Conservation (phyloP, 345 rosid species). For the Populus euphratica region DNA sequence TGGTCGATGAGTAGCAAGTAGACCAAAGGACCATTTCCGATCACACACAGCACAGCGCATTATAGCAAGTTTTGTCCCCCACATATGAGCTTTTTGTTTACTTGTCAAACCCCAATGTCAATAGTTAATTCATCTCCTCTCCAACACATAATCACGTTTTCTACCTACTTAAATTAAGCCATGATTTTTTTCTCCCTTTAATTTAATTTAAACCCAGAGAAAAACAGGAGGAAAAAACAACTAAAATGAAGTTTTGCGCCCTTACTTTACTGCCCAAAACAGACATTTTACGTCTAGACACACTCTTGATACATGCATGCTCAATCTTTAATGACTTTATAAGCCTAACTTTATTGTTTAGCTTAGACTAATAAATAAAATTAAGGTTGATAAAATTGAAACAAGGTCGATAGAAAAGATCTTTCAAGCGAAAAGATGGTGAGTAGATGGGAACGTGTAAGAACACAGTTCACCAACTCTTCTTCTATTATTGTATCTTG, state of each 20-base stretch:
- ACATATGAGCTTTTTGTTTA: not conserved
- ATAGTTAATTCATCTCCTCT: not conserved
- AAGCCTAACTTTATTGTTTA: not conserved
- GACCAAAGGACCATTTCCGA: not conserved
- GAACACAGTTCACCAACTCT: conserved; percentile 60
- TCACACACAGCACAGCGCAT: not conserved
- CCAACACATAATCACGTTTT: not conserved
- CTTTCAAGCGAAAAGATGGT: conserved; percentile 12
- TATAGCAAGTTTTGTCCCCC: too few relatives aligned
- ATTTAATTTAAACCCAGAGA: too few relatives aligned
- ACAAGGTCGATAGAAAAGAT: not conserved
- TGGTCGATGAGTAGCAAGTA: not conserved
- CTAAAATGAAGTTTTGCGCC: too few relatives aligned
- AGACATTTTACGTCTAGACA: not conserved
- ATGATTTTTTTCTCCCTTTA: not conserved
- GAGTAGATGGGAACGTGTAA: conserved; percentile 61
- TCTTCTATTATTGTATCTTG: conserved; percentile 26
- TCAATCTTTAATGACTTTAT: not conserved
- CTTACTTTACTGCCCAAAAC: not conserved
- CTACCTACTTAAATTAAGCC: not conserved
- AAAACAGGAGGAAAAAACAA: too few relatives aligned
- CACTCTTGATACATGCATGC: not conserved
- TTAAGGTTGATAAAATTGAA: not conserved
- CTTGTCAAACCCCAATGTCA: not conserved
- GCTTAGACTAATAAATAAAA: not conserved